Evolutionary conservation across 352 stramenopile species (phyloP), one percentile per base, ranked within the genome.

Genomic region (Stephanocyclus meneghinianus): DNA sequence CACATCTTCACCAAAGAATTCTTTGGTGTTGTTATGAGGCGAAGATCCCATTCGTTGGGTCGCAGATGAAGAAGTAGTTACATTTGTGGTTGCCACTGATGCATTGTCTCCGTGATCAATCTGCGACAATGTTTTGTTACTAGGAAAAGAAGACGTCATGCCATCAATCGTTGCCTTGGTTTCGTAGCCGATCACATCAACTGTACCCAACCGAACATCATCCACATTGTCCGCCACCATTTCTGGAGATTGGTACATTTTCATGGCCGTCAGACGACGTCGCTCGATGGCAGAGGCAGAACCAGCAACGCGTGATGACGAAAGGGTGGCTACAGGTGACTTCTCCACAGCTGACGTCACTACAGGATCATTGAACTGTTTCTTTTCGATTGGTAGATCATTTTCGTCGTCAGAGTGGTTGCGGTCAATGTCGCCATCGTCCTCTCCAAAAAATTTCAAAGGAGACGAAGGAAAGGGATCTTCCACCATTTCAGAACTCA

Each of bases 141-240:
- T 69, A 15, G 10, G 13, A 32, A 40, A 42, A 44, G 61, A 15
- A 51, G 45, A 53, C 6, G 32, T 32, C 15, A 78, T 56, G 44
- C 44, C 66, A 37, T 40, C 61, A 44, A 65, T 61, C 13, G 42
- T 68, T 44, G 29, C 59, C 26, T 59, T 70, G 35, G 40, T 35
- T 16, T 37, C 18, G 44, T 62, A 55, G 44, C 63, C 53, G 35
- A 79, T 50, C n/a, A 47, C 67, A 26, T 80, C 78, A 45, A 77
- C 68, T 16, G 71, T 81, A 21, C 78, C 78, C 9, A 85, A 51
- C 32, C 37, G 71, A 40, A 45, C 45, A 73, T 83, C 80, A 44
- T 86, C 74, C 0, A 86, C 69, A 63, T 83, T 83, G 60, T 86
- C 80, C 32, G 30, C 69, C 37, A 86, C 80, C 74, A 86, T 82